Evolutionary conservation across 768 basidiomycete species (phyloP), one percentile per base, ranked within the genome.

Genomic region (Clitopilus passeckerianus): DNA sequence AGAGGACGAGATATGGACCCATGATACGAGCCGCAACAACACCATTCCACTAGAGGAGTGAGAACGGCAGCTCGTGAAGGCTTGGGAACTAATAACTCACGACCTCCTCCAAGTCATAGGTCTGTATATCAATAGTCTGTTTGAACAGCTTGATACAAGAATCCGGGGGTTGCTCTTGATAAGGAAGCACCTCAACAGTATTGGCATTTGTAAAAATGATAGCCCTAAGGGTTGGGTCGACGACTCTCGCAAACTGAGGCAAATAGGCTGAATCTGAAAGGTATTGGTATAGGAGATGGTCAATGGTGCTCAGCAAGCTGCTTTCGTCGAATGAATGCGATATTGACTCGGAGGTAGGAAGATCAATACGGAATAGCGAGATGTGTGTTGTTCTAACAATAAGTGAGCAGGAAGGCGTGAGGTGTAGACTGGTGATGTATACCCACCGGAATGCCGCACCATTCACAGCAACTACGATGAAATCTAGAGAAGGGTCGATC

Each of bases 1-100:
- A 77, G 22, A 81, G 74, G 23, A 87, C 68, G n/a, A 86, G 63
- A 57, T 81, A 79, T 0, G 74, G 70, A 1, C 79, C 83, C 37
- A 81, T 72, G 41, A 86, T 74, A 16, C 71, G 74, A 16, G 81
- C 60, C 8, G 72, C 75, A 0, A 81, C 67, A 8, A 85, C 71
- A 0, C 69, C 72, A 59, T 78, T 73, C 68, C 73, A 75, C 79
- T 80, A 62, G 50, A 41, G 24, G 30, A 27, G 24, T 57, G 44
- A 27, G 43, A 53, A 20, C 58, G 41, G 34, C 20, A 59, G 57
- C 5, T 23, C 14, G 24, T 24, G 8, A 22, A 6, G 27, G 44
- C 20, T 30, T 9, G 24, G 23, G 23, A 52, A 27, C 14, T 12
- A 46, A 15, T 6, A 23, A 72, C 70, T 56, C 56, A 79, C 77